phyloP scores from a whole-genome alignment of 805 yeast genomes.

The Saturnispora ahearnii region DNA sequence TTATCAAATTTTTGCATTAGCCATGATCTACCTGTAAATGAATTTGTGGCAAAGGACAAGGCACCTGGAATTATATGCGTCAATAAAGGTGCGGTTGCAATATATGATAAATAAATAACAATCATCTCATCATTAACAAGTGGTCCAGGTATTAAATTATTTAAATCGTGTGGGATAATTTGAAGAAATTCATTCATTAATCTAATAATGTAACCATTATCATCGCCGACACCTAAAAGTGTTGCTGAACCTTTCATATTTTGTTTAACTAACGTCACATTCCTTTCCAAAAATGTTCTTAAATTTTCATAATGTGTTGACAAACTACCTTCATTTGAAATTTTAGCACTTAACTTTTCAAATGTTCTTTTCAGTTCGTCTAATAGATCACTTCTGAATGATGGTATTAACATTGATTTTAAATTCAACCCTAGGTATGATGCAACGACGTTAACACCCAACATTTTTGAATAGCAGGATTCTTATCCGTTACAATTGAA shows the following conservation, averaged over 20 bases:
- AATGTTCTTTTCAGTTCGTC: constrained; percentile 6
- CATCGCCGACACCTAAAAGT: constrained; percentile 7
- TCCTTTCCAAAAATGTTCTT: constrained; percentile 3
- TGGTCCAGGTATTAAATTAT: constrained; percentile 1
- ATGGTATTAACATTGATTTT: constrained; percentile 1
- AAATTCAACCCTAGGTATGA: constrained; percentile 3
- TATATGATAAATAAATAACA: not conserved
- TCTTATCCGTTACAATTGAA: constrained; percentile 8
- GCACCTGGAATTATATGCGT: constrained; percentile 7
- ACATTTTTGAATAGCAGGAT: not conserved
- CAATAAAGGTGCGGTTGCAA: constrained; percentile 4
- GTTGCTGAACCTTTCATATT: not conserved
- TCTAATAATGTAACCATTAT: constrained; percentile 8
- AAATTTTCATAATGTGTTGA: constrained; percentile 9
- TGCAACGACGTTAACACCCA: constrained; percentile 5
- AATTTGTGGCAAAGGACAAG: constrained; percentile 6
- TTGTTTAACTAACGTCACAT: constrained; percentile 1
- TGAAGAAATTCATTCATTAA: constrained; percentile 10
- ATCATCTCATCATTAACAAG: constrained; percentile 4
- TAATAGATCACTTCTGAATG: not conserved
- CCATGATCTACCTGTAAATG: constrained; percentile 8
- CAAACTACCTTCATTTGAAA: not conserved
- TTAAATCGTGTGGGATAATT: constrained; percentile 11
- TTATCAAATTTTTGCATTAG: not conserved
- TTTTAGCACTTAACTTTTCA: constrained; percentile 3